Evolutionary conservation across 1,284 basidiomycete genomes (phyloP), one percentile per base, ranked within the genome.

Genomic region (Kalmanozyma brasiliensis): DNA sequence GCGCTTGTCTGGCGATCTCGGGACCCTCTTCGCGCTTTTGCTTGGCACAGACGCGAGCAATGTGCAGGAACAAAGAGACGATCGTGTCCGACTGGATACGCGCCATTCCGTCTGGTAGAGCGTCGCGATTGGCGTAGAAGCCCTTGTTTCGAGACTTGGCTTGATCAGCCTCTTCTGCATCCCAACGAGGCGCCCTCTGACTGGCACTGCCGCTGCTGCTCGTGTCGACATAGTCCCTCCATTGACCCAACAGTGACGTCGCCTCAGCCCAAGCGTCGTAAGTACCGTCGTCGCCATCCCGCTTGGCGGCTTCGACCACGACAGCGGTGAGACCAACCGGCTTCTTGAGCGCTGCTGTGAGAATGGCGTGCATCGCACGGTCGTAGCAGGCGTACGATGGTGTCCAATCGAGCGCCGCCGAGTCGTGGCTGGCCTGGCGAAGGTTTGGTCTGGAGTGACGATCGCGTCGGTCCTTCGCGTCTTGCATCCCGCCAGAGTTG

Each of bases 191-290:
- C 9, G 23, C 13, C 2, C 3, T 30, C 7, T 10, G 14, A 20
- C 42, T 26, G 1, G 2, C 7, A 7, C 17, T 8, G n/a, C 3
- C 23, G 16, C 23, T 26, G 10, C 22, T 23, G 17, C 26, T 16
- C 2, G 33, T 13, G 23, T 33, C 32, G 19, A 26, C 49, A 32
- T 33, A 19, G 10, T 53, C 55, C 17, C 42, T 35, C 51, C 47
- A 63, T n/a, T 59, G 47, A 16, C 24, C 19, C 17, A 63, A 48
- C 4, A 69, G 40, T 8, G 34, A 16, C 29, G 56, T 63, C 10
- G 60, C 47, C 35, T 63, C 66, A 3, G 44, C 16, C 66, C 66
- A 69, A 4, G 48, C 42, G 19, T 69, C 56, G 40, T 55, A 60
- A 3, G 16, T 38, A 29, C 8, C 37, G 16, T 32, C 13, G 22